Base-by-base conservation (phyloP, 2,329 filamentous ascomycete species). In the Fonsecaea pedrosoi region DNA sequence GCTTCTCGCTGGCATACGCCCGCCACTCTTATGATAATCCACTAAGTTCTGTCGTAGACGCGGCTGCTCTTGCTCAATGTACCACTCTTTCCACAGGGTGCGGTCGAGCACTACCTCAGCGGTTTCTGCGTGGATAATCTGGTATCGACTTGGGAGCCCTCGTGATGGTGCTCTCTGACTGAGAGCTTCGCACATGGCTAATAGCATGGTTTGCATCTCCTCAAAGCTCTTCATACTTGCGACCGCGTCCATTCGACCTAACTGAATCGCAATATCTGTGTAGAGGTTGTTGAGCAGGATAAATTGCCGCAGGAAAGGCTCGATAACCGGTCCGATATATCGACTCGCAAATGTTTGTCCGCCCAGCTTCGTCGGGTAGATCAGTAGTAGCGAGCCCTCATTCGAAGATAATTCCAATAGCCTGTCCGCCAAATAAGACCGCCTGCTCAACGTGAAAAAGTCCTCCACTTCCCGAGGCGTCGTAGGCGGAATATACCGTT, bases 401-500 rank as follows among this genome's bases (percentile, higher is more conserved):
- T 85, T 75, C 0, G 83, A 79, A 0, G 86, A 87, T 0, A 90
- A 79, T 72, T 90, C 87, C 32, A 82, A 79, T 25, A 90, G 77
- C 25, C 87, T 84, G 73, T 90, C 87, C 48, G 87, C 82, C 1
- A 90, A 79, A 57, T 87, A 79, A 0, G 87, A 89, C 2, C 82
- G 83, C 4, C 84, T 83, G 54, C 78, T 80, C 2, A 81, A 77
- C 15, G 78, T 80, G 74, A 89, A 89, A 73, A 89, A 82, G 69
- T 87, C 83, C 37, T 79, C 76, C 66, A 87, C 87, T 73, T 90
- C 87, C 70, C 85, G 82, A 0, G 78, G 73, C 25, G 83, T 87
- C 0, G 86, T 83, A 2, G 87, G 87, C 18, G 87, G 87, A n/a
- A 90, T 86, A 74, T 88, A 89, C 42, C 87, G 84, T 76, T 90